Evolutionary conservation across 2,329 filamentous ascomycete species (phyloP), one percentile per base, ranked within the genome.

Genomic region (Microsporum ferrugineum): DNA sequence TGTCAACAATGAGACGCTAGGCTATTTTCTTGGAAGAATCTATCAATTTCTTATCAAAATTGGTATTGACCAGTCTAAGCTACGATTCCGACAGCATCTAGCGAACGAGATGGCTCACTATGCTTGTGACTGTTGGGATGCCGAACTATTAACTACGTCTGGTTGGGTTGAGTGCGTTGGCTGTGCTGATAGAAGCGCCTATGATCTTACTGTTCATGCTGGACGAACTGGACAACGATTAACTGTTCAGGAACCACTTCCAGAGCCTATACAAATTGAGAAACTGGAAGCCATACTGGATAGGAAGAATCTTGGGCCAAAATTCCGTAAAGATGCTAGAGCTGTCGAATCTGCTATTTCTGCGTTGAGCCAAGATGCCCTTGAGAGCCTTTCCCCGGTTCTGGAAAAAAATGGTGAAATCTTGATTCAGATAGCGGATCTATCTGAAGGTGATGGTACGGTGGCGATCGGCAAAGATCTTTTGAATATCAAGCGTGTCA

Each of bases 81-180:
- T 97, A 68, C 88, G 94, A 60, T 97, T 99, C 82, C 85, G 94
- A 70, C 94, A 99, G 77, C 94, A 99, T 77, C 96, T 99, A 91
- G 82, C 82, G 57, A 89, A 89, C 68, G 87, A 89, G 72, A 89
- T 89, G 87, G 87, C 94, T 14, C 94, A 99, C 76, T 99, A 99
- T 73, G 94, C 94, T 53, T 83, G 86, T 61, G 94, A 99, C 78
- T 99, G 94, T 79, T 97, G 94, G 94, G 94, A 99, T 75, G 92
- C 91, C 10, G 94, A 99, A 75, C 79, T 99, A 60, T 80, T 88
- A 65, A 97, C 89, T 62, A 91, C 88, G 64, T 91, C 91, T 70
- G 94, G 94, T 73, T 99, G 94, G 94, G 89, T 97, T 65, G 94
- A 99, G 79, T 97, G 92, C 74, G 92, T 97, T 70, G 94, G 94